These are phyloP conservation scores for Chalaropsis thielavioides DNA, from an alignment of 2,329 filamentous ascomycete species.

Conservation along the genomic window DNA sequence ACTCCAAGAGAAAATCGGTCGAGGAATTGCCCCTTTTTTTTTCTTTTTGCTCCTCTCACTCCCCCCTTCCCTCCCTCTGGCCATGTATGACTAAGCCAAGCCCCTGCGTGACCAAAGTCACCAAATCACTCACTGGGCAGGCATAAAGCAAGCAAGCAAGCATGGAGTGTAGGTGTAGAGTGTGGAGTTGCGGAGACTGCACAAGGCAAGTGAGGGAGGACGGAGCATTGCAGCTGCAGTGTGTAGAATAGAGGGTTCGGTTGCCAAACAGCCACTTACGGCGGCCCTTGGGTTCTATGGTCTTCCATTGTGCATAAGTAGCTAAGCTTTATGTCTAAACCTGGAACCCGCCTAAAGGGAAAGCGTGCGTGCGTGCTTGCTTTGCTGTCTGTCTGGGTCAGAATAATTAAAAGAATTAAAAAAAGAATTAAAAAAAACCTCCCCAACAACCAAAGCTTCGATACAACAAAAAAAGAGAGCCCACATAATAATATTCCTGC, in stretches of 20 bases:
- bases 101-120: too few species aligned
- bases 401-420: not conserved
- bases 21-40: not conserved
- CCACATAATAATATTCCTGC: constrained; percentile 10
- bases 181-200: too few species aligned
- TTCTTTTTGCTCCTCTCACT: not conserved
- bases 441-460: constrained; percentile 10
- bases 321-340: not conserved
- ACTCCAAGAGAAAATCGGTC: not conserved
- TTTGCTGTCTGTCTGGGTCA: not conserved
- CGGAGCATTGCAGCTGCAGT: not conserved
- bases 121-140: too few species aligned
- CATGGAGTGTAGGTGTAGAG: too few species aligned
- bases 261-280: not conserved
- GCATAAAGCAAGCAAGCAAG: too few species aligned
- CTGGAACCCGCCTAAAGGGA: not conserved
- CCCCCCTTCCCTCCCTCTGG: not conserved
- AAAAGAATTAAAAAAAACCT: not conserved
- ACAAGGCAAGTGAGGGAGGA: too few species aligned
- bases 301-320: not conserved
- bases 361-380: not conserved
- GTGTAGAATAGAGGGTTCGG: not conserved
- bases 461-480: constrained; percentile 10
- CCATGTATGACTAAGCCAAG: not conserved
- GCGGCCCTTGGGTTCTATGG: not conserved